These are phyloP conservation scores for Strobilomyces dryophilus DNA, from an alignment of 768 basidiomycete species.

Conservation along the genomic window DNA sequence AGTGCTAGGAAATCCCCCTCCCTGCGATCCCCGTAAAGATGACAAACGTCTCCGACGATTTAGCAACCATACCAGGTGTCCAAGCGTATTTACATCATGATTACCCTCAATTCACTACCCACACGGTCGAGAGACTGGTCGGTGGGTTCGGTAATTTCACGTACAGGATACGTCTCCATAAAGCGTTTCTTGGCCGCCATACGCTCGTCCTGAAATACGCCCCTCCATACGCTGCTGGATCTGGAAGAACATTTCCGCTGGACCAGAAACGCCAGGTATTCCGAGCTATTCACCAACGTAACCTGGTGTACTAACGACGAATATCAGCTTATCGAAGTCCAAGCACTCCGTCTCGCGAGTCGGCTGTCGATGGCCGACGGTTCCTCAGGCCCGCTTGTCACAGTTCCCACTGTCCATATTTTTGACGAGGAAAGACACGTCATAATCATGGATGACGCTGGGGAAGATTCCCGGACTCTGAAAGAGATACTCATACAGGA, in stretches of 20 bases:
- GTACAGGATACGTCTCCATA: constrained; percentile 48
- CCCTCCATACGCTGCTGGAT: constrained; percentile 37
- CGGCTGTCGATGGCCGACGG: constrained; percentile 28
- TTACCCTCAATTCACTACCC: constrained; percentile 44
- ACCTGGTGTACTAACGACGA: constrained; percentile 20
- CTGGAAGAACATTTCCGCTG: constrained; percentile 27
- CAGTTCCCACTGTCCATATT: constrained; percentile 45
- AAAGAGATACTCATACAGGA: constrained; percentile 40
- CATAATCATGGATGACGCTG: constrained; percentile 63
- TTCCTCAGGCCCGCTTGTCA: constrained; percentile 39
- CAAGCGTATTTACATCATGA: constrained; percentile 39
- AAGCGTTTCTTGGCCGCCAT: constrained; percentile 36
- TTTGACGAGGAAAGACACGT: constrained; percentile 47
- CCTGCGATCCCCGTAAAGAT: constrained; percentile 6
- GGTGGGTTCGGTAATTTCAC: constrained; percentile 56
- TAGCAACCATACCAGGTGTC: constrained; percentile 31
- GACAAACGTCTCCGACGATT: constrained; percentile 16
- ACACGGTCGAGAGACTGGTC: constrained; percentile 35
- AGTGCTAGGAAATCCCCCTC: neutral
- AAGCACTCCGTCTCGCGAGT: constrained; percentile 44
- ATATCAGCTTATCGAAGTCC: constrained; percentile 41
- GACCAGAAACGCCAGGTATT: constrained; percentile 52
- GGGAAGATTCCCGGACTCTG: constrained; percentile 33
- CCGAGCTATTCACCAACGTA: neutral
- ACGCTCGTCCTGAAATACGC: constrained; percentile 61